Evolutionary conservation across 371 early-diverging fungal genomes (phyloP).

Genomic region (Saksenaea oblongispora): DNA sequence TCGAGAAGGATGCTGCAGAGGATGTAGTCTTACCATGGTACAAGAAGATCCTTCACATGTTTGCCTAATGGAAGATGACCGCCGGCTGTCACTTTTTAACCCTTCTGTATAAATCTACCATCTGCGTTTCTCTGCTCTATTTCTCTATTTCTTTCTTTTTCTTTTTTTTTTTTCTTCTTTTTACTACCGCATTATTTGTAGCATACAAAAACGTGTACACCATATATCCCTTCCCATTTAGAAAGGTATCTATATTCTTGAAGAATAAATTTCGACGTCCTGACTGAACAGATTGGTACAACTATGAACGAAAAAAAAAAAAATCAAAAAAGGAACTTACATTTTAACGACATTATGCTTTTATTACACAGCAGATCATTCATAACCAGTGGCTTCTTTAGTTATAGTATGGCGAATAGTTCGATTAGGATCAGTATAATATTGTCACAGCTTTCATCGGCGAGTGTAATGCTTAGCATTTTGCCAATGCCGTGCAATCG

Average conservation of each 20-base stretch:
- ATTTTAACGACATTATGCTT: too few relatives aligned
- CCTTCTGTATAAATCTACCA: conserved; percentile 2
- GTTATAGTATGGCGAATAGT: too few relatives aligned
- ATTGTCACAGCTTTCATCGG: too few relatives aligned
- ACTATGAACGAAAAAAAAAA: too few relatives aligned
- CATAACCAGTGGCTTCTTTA: too few relatives aligned
- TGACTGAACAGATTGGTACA: neutral
- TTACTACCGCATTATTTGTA: neutral
- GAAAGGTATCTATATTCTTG: conserved; percentile 3
- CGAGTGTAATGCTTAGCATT: too few relatives aligned
- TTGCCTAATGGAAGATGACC: conserved; percentile 2
- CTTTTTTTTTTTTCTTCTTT: neutral
- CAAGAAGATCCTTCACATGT: conserved; percentile 7
- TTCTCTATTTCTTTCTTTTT: neutral
- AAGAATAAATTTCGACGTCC: conserved; percentile 1
- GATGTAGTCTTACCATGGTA: conserved; percentile 20
- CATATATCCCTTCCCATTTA: conserved; percentile 2
- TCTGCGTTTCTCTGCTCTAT: too few relatives aligned
- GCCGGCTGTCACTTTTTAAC: neutral
- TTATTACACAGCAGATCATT: too few relatives aligned
- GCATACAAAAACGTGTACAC: conserved; percentile 2
- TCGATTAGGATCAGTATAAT: too few relatives aligned
- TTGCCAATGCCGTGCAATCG: too few relatives aligned
- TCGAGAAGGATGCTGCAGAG: conserved; percentile 32
- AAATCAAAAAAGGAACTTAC: too few relatives aligned